Evolutionary conservation across 2,329 filamentous ascomycete genomes (phyloP).

Genomic region (Neonectria faginata): DNA sequence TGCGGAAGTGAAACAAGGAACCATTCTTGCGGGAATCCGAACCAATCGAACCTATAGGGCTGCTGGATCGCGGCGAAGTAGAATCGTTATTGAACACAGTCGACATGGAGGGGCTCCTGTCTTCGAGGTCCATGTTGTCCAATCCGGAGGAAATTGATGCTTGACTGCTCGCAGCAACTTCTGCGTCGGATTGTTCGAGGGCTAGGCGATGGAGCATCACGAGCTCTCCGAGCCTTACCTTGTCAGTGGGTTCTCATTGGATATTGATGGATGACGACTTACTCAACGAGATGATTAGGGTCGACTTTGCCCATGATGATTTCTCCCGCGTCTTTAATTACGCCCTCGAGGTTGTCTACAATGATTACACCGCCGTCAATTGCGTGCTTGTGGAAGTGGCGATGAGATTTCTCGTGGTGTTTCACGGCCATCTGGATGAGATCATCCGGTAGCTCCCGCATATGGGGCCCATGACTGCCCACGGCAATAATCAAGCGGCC

Average conservation of each 20-base stretch:
- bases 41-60: slow-evolving; percentile 49
- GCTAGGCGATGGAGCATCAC: slow-evolving; percentile 67
- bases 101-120: slow-evolving; percentile 55
- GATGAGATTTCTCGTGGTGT: slow-evolving; percentile 56
- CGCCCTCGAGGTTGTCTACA: slow-evolving; percentile 82
- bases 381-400: slow-evolving; percentile 76
- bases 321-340: slow-evolving; percentile 86
- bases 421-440: slow-evolving; percentile 73
- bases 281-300: slow-evolving; percentile 84
- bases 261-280: slow-evolving; percentile 46
- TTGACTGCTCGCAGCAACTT: slow-evolving; percentile 47
- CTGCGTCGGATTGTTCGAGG: slow-evolving; percentile 54
- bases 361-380: slow-evolving; percentile 74
- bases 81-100: slow-evolving; percentile 49
- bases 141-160: slow-evolving; percentile 48
- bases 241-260: slow-evolving; percentile 30
- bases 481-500: slow-evolving; percentile 79
- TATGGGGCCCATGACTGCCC: slow-evolving; percentile 75
- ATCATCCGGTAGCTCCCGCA: slow-evolving; percentile 86
- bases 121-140: slow-evolving; percentile 51
- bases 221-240: slow-evolving; percentile 77
- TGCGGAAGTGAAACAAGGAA: slow-evolving; percentile 50
- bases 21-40: slow-evolving; percentile 49
- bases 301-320: slow-evolving; percentile 81
- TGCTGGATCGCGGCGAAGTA: slow-evolving; percentile 44